Conservation (phyloP, 306 rosid species). For the Senna siamea region DNA sequence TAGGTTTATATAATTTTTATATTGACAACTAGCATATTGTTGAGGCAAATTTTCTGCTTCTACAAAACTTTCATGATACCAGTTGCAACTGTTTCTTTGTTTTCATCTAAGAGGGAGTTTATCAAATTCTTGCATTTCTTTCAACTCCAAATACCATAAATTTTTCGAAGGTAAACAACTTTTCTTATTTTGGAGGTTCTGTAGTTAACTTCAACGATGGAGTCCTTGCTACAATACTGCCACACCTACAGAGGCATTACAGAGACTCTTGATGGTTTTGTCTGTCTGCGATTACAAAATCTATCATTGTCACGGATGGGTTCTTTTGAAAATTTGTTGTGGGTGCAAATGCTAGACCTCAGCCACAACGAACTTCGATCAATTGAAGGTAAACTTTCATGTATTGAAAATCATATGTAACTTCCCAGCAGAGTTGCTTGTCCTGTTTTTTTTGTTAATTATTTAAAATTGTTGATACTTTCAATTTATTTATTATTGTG, state of each 20-base stretch:
- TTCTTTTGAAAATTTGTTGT: constrained; percentile 60
- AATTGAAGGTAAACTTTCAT: constrained; percentile 16
- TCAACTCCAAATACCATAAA: not conserved
- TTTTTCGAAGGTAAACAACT: constrained; percentile 1
- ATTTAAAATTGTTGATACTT: too few relatives aligned
- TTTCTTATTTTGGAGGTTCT: constrained; percentile 31
- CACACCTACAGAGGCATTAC: constrained; percentile 45
- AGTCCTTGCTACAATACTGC: constrained; percentile 64
- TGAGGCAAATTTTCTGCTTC: constrained; percentile 27
- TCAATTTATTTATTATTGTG: too few relatives aligned
- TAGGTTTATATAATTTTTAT: too few relatives aligned
- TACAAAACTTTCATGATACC: constrained; percentile 3
- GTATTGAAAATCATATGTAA: not conserved
- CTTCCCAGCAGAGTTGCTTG: not conserved
- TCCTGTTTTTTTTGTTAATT: not conserved
- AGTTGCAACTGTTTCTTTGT: not conserved
- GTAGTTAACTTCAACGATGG: constrained; percentile 71
- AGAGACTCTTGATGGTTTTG: constrained; percentile 42
- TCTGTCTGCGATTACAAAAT: constrained; percentile 60
- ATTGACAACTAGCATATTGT: constrained; percentile 3
- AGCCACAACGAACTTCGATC: constrained; percentile 64
- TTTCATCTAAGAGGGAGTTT: not conserved
- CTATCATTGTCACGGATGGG: constrained; percentile 80
- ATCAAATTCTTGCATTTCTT: not conserved
- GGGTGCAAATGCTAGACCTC: constrained; percentile 93